A percentile compares a stretch with the other conserved stretches of the same genome.
Conservation (phyloP, 2,329 filamentous ascomycete genomes). For the Colletotrichum sublineola region DNA sequence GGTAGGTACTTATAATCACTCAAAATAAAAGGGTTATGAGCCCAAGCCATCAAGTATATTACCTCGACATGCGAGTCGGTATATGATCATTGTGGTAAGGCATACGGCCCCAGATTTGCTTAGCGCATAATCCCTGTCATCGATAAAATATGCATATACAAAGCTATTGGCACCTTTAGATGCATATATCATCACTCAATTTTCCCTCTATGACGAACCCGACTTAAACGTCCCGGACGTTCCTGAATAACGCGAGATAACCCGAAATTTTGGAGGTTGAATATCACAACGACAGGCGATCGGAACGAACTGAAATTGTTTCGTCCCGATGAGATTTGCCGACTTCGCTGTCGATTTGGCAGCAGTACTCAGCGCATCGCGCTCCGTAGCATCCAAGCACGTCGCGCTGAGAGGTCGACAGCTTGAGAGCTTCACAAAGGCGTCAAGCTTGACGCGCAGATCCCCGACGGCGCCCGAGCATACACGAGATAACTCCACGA, state of each 20-base stretch:
- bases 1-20: background rate
- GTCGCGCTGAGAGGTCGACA: constrained; percentile 68
- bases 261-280: background rate
- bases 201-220: constrained; percentile 42
- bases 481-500: background rate
- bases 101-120: background rate
- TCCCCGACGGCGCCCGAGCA: constrained; percentile 19
- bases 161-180: background rate
- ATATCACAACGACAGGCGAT: constrained; percentile 12
- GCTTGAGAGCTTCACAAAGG: constrained; percentile 63
- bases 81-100: background rate
- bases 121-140: background rate
- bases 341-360: constrained; percentile 78
- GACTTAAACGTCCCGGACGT: constrained; percentile 7
- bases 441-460: constrained; percentile 57
- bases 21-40: background rate
- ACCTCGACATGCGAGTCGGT: background rate
- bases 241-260: constrained; percentile 1
- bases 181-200: constrained; percentile 19
- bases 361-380: constrained; percentile 77
- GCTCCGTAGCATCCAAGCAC: constrained; percentile 75
- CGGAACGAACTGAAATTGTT: background rate
- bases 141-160: background rate
- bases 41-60: background rate
- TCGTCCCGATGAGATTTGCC: constrained; percentile 67